Evolutionary conservation across 768 basidiomycete genomes (phyloP).

Genomic region (Leccinum subgranulosum): DNA sequence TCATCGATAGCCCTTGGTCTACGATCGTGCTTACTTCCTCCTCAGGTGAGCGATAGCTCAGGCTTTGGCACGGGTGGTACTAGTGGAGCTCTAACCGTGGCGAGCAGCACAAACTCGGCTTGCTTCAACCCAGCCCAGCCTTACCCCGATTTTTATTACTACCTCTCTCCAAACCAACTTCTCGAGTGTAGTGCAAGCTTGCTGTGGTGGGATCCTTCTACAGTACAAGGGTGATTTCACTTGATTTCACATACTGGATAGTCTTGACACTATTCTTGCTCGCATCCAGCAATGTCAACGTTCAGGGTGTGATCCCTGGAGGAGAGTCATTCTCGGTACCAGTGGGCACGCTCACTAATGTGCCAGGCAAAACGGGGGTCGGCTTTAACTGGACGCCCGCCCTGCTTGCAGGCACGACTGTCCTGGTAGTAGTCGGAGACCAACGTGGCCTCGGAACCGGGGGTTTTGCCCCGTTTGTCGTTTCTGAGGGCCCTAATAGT

Average conservation of each 20-base stretch:
- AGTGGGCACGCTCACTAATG: not conserved
- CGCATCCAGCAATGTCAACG: not conserved
- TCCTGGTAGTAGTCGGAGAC: not conserved
- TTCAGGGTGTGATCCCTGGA: not conserved
- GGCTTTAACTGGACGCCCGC: not conserved
- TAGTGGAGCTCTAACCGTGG: not conserved
- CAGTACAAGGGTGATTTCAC: not conserved
- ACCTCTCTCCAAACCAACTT: not conserved
- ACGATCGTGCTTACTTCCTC: not conserved
- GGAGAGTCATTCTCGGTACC: not conserved
- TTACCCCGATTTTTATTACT: not conserved
- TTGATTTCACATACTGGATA: not conserved
- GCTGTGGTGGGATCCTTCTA: not conserved
- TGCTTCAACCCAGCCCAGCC: not conserved
- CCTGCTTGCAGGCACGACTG: not conserved
- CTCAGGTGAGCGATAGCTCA: not conserved
- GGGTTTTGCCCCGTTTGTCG: not conserved
- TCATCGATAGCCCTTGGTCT: not conserved
- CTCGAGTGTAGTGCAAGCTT: not conserved
- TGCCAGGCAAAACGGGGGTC: not conserved
- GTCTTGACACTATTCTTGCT: not conserved
- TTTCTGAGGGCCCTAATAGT: not conserved
- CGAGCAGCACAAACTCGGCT: not conserved
- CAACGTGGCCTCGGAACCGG: not conserved
- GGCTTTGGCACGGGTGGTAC: not conserved